Percentiles rank a stretch among this genome's conserved stretches.
Conservation (phyloP, 371 early-diverging fungal species). For the Blakeslea trispora region DNA sequence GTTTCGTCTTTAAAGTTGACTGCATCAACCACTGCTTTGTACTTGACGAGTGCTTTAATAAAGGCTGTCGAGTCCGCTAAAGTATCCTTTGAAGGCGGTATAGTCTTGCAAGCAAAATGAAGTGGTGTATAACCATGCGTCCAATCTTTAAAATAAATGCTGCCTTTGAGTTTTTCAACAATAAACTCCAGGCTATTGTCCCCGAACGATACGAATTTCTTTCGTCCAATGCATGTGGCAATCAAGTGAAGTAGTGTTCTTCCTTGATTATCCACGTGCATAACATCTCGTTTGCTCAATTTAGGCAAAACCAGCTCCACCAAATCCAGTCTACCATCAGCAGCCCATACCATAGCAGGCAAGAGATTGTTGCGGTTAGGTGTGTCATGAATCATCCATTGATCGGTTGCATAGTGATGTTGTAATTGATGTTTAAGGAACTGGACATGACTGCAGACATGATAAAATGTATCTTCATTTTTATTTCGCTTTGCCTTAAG, state of each 20-base stretch:
- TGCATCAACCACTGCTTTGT: conserved; percentile 11
- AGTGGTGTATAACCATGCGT: conserved; percentile 44
- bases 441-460: conserved; percentile 30
- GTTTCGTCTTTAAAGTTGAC: conserved; percentile 32
- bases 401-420: background rate
- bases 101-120: conserved; percentile 18
- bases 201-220: conserved; percentile 9
- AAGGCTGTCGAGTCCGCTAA: background rate
- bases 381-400: conserved; percentile 13
- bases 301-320: conserved; percentile 31
- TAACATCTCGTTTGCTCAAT: background rate
- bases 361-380: conserved; percentile 33
- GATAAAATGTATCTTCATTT: conserved; percentile 45
- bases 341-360: conserved; percentile 50
- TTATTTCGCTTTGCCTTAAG: conserved; percentile 24
- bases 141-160: conserved; percentile 30
- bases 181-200: conserved; percentile 14
- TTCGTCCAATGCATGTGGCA: conserved; percentile 3
- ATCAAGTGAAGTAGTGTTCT: conserved; percentile 29
- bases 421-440: conserved; percentile 19
- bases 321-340: conserved; percentile 37
- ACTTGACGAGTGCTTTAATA: conserved; percentile 9
- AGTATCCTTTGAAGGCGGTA: conserved; percentile 1
- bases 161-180: conserved; percentile 5
- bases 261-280: conserved; percentile 23